Conservation (phyloP, 805 yeast species). For the Zygosaccharomyces rouxii region DNA sequence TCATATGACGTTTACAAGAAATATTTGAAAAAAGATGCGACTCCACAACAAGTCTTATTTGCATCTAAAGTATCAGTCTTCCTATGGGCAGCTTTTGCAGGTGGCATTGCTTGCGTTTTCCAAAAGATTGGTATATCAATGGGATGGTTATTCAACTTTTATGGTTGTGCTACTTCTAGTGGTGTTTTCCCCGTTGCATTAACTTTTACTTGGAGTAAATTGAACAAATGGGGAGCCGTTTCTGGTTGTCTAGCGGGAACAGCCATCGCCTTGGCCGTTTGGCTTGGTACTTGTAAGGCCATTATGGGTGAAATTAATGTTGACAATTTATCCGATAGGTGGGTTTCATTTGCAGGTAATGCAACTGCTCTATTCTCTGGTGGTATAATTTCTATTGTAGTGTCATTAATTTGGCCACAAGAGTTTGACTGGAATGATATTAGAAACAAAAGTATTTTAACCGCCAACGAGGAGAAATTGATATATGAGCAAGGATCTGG, state of each 20-base stretch:
- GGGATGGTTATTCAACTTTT: conserved; percentile 40
- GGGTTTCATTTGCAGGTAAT: conserved; percentile 43
- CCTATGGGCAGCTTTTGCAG: conserved; percentile 36
- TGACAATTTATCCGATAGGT: conserved; percentile 33
- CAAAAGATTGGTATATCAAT: conserved; percentile 35
- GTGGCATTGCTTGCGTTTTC: conserved; percentile 39
- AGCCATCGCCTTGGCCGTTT: conserved; percentile 35
- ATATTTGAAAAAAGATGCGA: conserved; percentile 41
- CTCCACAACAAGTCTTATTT: conserved; percentile 39
- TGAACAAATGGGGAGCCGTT: conserved; percentile 38
- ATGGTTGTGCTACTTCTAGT: conserved; percentile 41
- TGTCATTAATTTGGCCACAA: conserved; percentile 38
- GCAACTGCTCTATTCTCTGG: conserved; percentile 37
- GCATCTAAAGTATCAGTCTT: conserved; percentile 44
- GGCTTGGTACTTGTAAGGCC: conserved; percentile 39
- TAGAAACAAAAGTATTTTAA: conserved; percentile 35
- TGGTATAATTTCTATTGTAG: conserved; percentile 34
- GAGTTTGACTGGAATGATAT: conserved; percentile 38
- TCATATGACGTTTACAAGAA: conserved; percentile 46
- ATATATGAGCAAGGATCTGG: neutral
- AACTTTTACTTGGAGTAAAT: conserved; percentile 39
- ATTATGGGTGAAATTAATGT: conserved; percentile 38
- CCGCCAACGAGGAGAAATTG: conserved; percentile 7
- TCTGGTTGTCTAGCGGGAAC: conserved; percentile 39
- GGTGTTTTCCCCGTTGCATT: conserved; percentile 40